Percentiles rank a stretch among this genome's conserved stretches.
These are phyloP conservation scores for Pinus albicaulis DNA, from an alignment of 75 land plant species.

Conservation along the genomic window DNA sequence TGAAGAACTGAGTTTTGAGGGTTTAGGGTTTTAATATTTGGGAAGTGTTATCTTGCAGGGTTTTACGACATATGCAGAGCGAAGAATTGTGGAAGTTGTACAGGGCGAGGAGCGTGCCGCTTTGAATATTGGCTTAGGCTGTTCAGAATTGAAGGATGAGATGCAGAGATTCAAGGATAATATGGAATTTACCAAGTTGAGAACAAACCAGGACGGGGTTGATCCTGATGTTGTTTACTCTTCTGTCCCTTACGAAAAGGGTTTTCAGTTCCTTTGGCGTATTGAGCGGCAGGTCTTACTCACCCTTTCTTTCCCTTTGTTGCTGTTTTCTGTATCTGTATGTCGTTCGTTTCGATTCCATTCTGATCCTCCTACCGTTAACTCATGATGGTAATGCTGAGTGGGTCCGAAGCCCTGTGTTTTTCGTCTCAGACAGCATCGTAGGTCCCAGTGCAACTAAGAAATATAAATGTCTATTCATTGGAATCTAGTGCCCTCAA, in stretches of 20 bases:
- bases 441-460: not conserved
- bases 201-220: conserved; percentile 74
- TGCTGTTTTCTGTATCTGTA: not conserved
- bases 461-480: no score
- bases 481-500: no score
- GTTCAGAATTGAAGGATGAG: conserved; percentile 62
- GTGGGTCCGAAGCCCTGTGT: not conserved
- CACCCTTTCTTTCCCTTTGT: not conserved
- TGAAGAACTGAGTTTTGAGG: not conserved
- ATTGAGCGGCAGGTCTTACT: conserved; percentile 74
- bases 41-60: conserved; percentile 40
- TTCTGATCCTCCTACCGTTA: no score
- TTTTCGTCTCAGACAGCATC: not conserved
- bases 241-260: conserved; percentile 86
- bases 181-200: conserved; percentile 85
- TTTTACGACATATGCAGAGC: conserved; percentile 89
- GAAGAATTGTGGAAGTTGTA: conserved; percentile 83
- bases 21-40: not conserved
- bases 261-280: conserved; percentile 83
- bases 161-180: conserved; percentile 86
- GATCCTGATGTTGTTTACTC: conserved; percentile 93
- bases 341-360: not conserved
- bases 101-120: conserved; percentile 76
- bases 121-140: conserved; percentile 79
- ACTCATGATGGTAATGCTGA: not conserved